Evolutionary conservation across 345 rosid species (phyloP).

Genomic region (Eutrema yunnanense): DNA sequence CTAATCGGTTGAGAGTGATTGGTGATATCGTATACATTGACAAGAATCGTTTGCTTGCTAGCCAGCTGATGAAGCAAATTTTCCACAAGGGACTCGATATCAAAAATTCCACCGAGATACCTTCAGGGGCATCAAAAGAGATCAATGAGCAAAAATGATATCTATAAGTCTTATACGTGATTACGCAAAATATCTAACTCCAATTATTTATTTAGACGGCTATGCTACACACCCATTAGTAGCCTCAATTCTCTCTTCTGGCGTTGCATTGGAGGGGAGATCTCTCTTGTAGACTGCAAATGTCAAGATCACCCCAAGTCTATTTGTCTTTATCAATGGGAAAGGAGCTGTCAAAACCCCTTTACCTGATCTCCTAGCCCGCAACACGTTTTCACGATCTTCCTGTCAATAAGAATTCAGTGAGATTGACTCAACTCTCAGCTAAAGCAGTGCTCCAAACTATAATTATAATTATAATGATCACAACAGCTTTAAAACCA

Average conservation of each 20-base stretch:
- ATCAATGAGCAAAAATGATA: constrained; percentile 2
- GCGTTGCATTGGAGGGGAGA: constrained; percentile 76
- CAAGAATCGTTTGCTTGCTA: constrained; percentile 87
- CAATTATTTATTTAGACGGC: neutral
- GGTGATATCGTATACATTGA: constrained; percentile 80
- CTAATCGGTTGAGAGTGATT: constrained; percentile 70
- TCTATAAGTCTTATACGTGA: neutral
- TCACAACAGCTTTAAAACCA: neutral
- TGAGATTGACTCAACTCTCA: neutral
- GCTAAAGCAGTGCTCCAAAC: neutral
- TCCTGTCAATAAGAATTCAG: constrained; percentile 48
- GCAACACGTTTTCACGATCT: constrained; percentile 83
- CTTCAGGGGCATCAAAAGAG: constrained; percentile 35
- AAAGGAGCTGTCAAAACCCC: constrained; percentile 98
- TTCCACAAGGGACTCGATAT: constrained; percentile 85
- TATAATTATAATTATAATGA: neutral
- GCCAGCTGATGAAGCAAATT: constrained; percentile 96
- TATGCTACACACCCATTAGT: constrained; percentile 66
- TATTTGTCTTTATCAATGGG: constrained; percentile 72
- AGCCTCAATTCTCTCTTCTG: constrained; percentile 73
- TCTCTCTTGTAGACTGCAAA: constrained; percentile 86
- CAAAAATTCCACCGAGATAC: constrained; percentile 92
- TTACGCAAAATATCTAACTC: neutral
- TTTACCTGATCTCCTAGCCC: constrained; percentile 82
- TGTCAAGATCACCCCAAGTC: constrained; percentile 94